These are phyloP conservation scores for Suillus plorans DNA, from an alignment of 768 basidiomycete species.

Conservation along the genomic window DNA sequence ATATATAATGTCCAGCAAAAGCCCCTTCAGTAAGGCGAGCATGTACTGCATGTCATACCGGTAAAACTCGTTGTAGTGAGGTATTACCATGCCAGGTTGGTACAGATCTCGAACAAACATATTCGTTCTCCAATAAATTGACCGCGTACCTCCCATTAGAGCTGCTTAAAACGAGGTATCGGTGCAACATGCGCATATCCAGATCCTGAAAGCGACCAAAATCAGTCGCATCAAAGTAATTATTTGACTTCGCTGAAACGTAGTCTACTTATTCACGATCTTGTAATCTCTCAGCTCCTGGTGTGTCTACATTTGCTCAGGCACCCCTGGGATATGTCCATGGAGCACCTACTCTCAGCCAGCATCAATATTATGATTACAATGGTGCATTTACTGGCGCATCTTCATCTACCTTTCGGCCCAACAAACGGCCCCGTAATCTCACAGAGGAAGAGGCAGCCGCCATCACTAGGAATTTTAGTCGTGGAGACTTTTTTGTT, in stretches of 20 bases:
- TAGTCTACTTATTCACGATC: constrained; percentile 5
- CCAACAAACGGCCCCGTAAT: constrained; percentile 73
- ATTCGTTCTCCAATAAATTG: not conserved
- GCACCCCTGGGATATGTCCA: constrained; percentile 39
- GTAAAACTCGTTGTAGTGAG: constrained; percentile 83
- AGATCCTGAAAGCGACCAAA: constrained; percentile 64
- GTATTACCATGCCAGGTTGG: constrained; percentile 77
- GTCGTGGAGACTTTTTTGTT: constrained; percentile 79
- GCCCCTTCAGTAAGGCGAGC: constrained; percentile 80
- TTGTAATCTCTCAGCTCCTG: constrained; percentile 25
- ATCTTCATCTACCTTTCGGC: constrained; percentile 77
- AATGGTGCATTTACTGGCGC: constrained; percentile 65
- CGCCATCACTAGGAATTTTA: constrained; percentile 81
- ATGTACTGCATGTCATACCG: constrained; percentile 78
- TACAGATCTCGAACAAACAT: constrained; percentile 6
- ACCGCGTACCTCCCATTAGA: constrained; percentile 39
- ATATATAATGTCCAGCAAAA: constrained; percentile 51
- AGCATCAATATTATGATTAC: constrained; percentile 77
- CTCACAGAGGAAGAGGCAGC: constrained; percentile 84
- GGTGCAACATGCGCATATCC: constrained; percentile 73
- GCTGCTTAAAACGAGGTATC: constrained; percentile 79
- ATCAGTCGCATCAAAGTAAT: constrained; percentile 30
- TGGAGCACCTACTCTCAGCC: constrained; percentile 46
- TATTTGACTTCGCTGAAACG: constrained; percentile 10
- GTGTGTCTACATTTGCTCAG: constrained; percentile 38